phyloP scores from a whole-genome alignment of 331 rosid genomes.

The Quercus lobata region DNA sequence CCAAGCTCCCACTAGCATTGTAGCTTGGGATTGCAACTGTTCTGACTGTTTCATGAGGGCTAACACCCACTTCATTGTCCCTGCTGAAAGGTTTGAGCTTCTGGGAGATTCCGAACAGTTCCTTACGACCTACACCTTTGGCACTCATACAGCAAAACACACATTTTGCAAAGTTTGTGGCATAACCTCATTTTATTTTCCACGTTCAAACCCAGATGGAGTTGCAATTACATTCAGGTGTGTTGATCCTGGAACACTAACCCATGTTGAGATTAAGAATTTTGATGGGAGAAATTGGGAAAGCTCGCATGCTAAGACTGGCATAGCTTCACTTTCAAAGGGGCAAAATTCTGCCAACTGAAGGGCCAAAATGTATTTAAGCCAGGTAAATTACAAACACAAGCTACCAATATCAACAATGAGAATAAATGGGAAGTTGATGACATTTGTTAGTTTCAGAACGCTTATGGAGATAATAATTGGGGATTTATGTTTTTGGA shows the following conservation, averaged over 20 bases:
- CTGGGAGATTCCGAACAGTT: conserved; percentile 54
- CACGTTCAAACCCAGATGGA: conserved; percentile 90
- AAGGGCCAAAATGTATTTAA: background rate
- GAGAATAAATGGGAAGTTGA: background rate
- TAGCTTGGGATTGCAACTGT: conserved; percentile 78
- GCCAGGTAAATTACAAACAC: background rate
- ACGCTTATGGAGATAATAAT: background rate
- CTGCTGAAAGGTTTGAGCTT: conserved; percentile 56
- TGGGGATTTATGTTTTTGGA: background rate
- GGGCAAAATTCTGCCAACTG: conserved; percentile 17
- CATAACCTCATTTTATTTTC: conserved; percentile 75
- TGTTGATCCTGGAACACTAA: conserved; percentile 76
- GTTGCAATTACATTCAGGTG: conserved; percentile 65
- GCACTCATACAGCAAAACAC: conserved; percentile 74
- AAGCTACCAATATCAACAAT: background rate
- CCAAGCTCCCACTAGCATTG: conserved; percentile 50
- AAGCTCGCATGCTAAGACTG: conserved; percentile 10
- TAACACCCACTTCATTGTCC: conserved; percentile 56
- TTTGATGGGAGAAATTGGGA: conserved; percentile 82
- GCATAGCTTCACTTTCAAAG: conserved; percentile 50
- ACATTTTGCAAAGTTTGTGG: conserved; percentile 80
- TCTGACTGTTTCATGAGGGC: conserved; percentile 73
- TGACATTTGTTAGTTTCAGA: background rate
- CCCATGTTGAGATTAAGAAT: conserved; percentile 43
- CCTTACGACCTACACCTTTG: conserved; percentile 71